Conservation (phyloP, 306 rosid species). For the Cicer chorassanicum region DNA sequence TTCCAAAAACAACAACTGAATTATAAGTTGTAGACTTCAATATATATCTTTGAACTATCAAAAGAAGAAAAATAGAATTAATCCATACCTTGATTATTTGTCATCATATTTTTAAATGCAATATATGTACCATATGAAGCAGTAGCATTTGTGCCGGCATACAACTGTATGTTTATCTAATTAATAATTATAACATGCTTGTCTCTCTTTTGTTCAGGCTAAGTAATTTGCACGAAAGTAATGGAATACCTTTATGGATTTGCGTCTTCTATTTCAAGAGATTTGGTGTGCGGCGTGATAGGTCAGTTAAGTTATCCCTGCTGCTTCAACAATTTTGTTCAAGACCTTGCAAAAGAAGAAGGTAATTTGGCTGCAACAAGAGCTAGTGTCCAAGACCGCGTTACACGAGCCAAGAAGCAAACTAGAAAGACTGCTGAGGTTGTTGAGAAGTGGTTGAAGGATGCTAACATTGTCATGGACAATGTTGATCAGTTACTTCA, state of each 20-base stretch:
- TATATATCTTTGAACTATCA: no score
- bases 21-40: not conserved
- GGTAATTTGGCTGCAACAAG: not conserved
- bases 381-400: slow-evolving; percentile 20
- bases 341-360: slow-evolving; percentile 32
- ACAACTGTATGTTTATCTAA: not conserved
- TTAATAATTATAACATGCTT: not conserved
- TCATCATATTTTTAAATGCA: not conserved
- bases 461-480: not conserved
- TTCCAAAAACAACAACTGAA: not conserved
- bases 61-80: not conserved
- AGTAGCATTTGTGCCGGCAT: not conserved
- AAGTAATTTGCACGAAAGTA: not conserved
- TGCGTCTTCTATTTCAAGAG: slow-evolving; percentile 6
- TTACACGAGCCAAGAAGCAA: slow-evolving; percentile 20
- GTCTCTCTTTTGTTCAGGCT: not conserved
- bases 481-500: slow-evolving; percentile 23
- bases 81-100: not conserved
- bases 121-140: not conserved
- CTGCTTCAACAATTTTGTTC: slow-evolving; percentile 30
- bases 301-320: slow-evolving; percentile 10
- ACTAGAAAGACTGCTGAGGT: slow-evolving; percentile 9
- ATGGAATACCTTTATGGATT: slow-evolving; percentile 29
- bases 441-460: slow-evolving; percentile 37
- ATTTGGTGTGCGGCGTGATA: not conserved